These are phyloP conservation scores for Saccharomycopsis babjevae DNA, from an alignment of 805 yeast genomes.

Conservation along the genomic window DNA sequence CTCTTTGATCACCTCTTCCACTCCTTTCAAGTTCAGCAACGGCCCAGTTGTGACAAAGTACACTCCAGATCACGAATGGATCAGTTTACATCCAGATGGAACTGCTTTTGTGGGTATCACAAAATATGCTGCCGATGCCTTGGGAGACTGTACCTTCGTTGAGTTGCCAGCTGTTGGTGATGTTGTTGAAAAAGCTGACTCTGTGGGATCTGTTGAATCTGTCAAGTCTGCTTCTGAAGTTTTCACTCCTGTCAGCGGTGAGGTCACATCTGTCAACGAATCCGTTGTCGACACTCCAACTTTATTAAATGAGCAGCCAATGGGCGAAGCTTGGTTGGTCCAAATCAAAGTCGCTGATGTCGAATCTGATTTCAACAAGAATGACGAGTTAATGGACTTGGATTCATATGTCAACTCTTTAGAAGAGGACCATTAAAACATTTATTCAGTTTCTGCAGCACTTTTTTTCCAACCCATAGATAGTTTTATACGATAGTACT, in stretches of 20 bases:
- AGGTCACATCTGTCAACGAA: slow-evolving; percentile 60
- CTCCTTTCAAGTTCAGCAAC: slow-evolving; percentile 13
- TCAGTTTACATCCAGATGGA: slow-evolving; percentile 76
- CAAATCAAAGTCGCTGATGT: slow-evolving; percentile 51
- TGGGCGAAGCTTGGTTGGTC: slow-evolving; percentile 91
- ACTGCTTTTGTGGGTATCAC: slow-evolving; percentile 85
- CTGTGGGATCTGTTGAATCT: slow-evolving; percentile 87
- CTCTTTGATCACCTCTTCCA: slow-evolving; percentile 7
- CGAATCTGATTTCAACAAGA: slow-evolving; percentile 31
- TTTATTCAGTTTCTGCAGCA: neutral
- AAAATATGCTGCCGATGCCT: slow-evolving; percentile 87
- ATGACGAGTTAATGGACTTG: slow-evolving; percentile 41
- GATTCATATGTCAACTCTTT: slow-evolving; percentile 49
- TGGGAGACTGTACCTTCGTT: slow-evolving; percentile 92
- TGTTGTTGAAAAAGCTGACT: slow-evolving; percentile 57
- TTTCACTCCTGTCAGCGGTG: slow-evolving; percentile 79
- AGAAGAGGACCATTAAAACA: slow-evolving; percentile 32
- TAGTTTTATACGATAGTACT: too few species aligned
- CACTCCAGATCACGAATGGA: slow-evolving; percentile 93
- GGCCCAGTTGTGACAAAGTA: slow-evolving; percentile 38
- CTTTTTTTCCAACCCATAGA: too few species aligned
- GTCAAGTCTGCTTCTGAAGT: slow-evolving; percentile 93
- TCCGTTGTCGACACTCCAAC: slow-evolving; percentile 60
- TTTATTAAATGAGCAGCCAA: slow-evolving; percentile 76
- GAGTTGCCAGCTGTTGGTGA: slow-evolving; percentile 76